Conservation (phyloP, 2,329 filamentous ascomycete genomes). For the Xylariaceae sp. region DNA sequence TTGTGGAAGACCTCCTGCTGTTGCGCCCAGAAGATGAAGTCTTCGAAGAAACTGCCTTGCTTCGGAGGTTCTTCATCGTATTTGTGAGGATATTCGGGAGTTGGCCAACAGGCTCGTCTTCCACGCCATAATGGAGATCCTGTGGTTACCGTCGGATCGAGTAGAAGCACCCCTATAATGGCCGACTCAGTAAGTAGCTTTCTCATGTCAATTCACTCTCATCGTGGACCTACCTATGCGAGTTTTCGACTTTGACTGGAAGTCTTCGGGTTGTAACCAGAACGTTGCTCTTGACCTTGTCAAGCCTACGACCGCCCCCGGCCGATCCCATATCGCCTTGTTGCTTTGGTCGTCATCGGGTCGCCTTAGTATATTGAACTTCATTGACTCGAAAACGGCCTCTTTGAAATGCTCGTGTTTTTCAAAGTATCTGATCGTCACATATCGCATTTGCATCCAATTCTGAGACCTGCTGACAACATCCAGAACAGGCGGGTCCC, state of each 20-base stretch:
- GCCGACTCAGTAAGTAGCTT: not conserved
- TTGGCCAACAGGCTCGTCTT: slow-evolving; percentile 20
- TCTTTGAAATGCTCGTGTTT: slow-evolving; percentile 1
- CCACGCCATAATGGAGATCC: slow-evolving; percentile 26
- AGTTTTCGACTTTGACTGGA: not conserved
- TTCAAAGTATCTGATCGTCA: slow-evolving; percentile 25
- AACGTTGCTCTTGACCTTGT: slow-evolving; percentile 26
- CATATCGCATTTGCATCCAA: slow-evolving; percentile 28
- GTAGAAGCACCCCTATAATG: slow-evolving; percentile 11
- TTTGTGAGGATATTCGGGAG: slow-evolving; percentile 1
- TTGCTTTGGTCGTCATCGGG: slow-evolving; percentile 24
- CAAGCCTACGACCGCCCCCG: slow-evolving; percentile 19
- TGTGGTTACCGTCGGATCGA: slow-evolving; percentile 16
- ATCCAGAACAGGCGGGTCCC: slow-evolving; percentile 24
- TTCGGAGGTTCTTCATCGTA: not conserved
- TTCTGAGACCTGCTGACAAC: slow-evolving; percentile 20
- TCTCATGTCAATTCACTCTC: not conserved
- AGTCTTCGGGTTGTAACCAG: slow-evolving; percentile 17
- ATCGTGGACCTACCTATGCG: not conserved
- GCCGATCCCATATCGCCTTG: slow-evolving; percentile 24
- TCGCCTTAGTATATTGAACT: slow-evolving; percentile 25
- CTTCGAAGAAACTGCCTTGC: slow-evolving; percentile 20
- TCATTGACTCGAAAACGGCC: slow-evolving; percentile 11
- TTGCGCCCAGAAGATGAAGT: slow-evolving; percentile 28
- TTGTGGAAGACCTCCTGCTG: slow-evolving; percentile 16